Conservation (phyloP, 2,329 filamentous ascomycete species). For the Raffaelea arxii region DNA sequence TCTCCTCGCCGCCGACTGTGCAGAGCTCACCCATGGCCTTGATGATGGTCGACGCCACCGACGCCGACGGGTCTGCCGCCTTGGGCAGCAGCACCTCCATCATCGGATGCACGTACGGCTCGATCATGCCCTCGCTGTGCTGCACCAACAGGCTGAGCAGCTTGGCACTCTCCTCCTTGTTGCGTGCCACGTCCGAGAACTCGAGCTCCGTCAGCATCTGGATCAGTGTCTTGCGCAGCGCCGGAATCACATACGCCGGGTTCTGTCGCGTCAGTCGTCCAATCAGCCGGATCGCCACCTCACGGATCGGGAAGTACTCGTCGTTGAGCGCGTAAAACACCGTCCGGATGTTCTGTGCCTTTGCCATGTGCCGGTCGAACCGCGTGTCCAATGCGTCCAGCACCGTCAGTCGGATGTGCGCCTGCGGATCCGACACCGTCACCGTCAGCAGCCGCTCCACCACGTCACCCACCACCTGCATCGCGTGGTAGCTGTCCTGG, state of each 20-base stretch:
- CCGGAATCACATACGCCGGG: constrained; percentile 95
- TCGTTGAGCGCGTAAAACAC: constrained; percentile 94
- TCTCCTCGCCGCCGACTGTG: constrained; percentile 86
- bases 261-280: constrained; percentile 85
- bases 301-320: constrained; percentile 82
- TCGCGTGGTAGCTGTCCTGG: constrained; percentile 92
- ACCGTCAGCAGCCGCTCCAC: constrained; percentile 95
- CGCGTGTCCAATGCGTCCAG: constrained; percentile 82
- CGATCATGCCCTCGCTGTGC: constrained; percentile 86
- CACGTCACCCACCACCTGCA: constrained; percentile 94
- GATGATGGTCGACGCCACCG: constrained; percentile 89
- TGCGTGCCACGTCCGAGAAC: constrained; percentile 86
- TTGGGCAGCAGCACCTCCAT: constrained; percentile 91
- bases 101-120: constrained; percentile 95
- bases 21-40: constrained; percentile 91
- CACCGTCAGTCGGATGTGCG: constrained; percentile 81
- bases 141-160: constrained; percentile 86
- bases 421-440: constrained; percentile 82
- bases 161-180: constrained; percentile 94
- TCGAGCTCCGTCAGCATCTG: constrained; percentile 94
- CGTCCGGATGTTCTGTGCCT: constrained; percentile 93
- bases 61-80: constrained; percentile 71
- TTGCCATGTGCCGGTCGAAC: constrained; percentile 93
- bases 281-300: constrained; percentile 93
- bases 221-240: constrained; percentile 85